phyloP scores from a whole-genome alignment of 2,329 filamentous ascomycete species.

The Ophiosphaerella herpotricha region DNA sequence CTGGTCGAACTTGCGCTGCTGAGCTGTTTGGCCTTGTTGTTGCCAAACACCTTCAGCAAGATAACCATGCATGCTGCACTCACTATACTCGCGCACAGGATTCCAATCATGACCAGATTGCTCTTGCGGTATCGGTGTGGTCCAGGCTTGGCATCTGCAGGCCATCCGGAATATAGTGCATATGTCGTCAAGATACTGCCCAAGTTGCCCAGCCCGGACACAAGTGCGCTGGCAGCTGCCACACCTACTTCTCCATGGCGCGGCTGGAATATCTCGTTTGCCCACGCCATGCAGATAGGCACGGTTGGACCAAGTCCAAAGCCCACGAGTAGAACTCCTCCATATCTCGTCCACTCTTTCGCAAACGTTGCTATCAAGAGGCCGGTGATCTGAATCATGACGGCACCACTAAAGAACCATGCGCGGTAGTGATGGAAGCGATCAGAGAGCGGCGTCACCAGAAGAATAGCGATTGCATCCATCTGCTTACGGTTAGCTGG shows the following conservation, averaged over 20 bases:
- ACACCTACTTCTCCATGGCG: slow-evolving; percentile 91
- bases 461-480: slow-evolving; percentile 84
- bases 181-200: slow-evolving; percentile 88
- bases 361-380: slow-evolving; percentile 80
- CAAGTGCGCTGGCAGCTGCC: slow-evolving; percentile 80
- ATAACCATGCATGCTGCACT: slow-evolving; percentile 72
- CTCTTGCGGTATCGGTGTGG: slow-evolving; percentile 77
- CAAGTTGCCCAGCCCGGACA: slow-evolving; percentile 84
- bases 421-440: slow-evolving; percentile 81
- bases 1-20: slow-evolving; percentile 38
- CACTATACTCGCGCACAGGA: slow-evolving; percentile 76
- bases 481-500: slow-evolving; percentile 57
- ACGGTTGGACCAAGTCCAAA: slow-evolving; percentile 91
- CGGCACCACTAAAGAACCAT: slow-evolving; percentile 78
- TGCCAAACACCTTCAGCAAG: slow-evolving; percentile 57
- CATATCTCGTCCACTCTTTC: slow-evolving; percentile 82
- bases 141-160: slow-evolving; percentile 67
- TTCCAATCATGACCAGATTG: slow-evolving; percentile 87
- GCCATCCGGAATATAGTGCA: slow-evolving; percentile 86
- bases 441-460: slow-evolving; percentile 84
- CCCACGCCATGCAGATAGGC: slow-evolving; percentile 94
- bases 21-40: slow-evolving; percentile 41
- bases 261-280: slow-evolving; percentile 84
- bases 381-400: slow-evolving; percentile 78
- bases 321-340: slow-evolving; percentile 85